phyloP scores from a whole-genome alignment of 805 yeast species.

The Kuraishia hungarica region DNA sequence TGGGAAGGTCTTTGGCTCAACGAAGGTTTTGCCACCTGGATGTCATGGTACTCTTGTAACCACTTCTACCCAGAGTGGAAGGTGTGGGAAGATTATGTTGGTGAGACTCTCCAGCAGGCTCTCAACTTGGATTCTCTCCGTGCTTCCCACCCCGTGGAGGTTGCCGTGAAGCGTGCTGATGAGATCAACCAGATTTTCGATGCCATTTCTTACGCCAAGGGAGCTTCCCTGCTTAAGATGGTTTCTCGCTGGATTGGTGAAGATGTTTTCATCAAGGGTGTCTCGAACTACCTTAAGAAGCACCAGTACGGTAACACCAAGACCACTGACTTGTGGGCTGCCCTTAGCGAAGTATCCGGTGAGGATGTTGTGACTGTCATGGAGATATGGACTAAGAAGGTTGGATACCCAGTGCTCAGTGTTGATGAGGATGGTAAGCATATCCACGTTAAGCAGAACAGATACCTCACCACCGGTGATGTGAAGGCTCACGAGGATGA shows the following conservation, averaged over 20 bases:
- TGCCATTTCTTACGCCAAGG: constrained; percentile 76
- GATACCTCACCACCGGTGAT: constrained; percentile 72
- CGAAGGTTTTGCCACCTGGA: constrained; percentile 89
- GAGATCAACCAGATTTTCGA: constrained; percentile 82
- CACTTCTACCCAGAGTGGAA: constrained; percentile 77
- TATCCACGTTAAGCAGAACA: constrained; percentile 56
- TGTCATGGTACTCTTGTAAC: constrained; percentile 81
- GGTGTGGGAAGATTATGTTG: constrained; percentile 78
- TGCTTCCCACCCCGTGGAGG: constrained; percentile 81
- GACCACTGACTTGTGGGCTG: constrained; percentile 72
- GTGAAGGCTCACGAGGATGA: constrained; percentile 68
- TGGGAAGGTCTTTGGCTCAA: constrained; percentile 89
- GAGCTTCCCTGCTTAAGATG: constrained; percentile 75
- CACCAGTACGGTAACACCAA: constrained; percentile 74
- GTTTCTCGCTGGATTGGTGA: constrained; percentile 74
- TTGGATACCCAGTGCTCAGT: constrained; percentile 68
- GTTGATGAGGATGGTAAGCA: constrained; percentile 50
- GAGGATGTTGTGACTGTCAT: constrained; percentile 64
- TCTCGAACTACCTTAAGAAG: constrained; percentile 64
- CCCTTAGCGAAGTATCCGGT: constrained; percentile 62
- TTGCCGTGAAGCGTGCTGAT: constrained; percentile 68
- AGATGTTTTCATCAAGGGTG: constrained; percentile 71
- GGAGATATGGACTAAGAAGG: constrained; percentile 75
- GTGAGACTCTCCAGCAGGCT: constrained; percentile 69
- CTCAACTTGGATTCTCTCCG: constrained; percentile 69